These are phyloP conservation scores for Salvia miltiorrhiza DNA, from an alignment of 257 asterid genomes.

Conservation along the genomic window DNA sequence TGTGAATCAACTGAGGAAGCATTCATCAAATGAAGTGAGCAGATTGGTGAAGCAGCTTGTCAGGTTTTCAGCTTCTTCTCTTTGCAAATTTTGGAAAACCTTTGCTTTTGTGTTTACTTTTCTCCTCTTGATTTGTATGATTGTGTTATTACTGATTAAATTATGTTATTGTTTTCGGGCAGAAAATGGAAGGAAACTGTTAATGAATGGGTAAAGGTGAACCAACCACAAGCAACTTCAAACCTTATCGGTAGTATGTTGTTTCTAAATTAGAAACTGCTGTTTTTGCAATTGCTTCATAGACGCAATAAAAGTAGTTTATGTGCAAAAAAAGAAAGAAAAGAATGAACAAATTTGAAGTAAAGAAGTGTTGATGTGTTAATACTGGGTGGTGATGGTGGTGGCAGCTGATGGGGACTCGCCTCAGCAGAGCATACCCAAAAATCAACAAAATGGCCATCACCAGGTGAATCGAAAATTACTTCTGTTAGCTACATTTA, in stretches of 20 bases:
- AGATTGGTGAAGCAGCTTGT: conserved; percentile 85
- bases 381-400: conserved; percentile 46
- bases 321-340: not conserved
- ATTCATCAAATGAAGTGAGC: conserved; percentile 71
- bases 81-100: not conserved
- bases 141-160: not conserved
- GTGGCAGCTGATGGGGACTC: conserved; percentile 92
- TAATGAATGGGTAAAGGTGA: conserved; percentile 85
- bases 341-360: conserved; percentile 17
- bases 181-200: conserved; percentile 96
- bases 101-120: no score
- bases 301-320: conserved; percentile 9
- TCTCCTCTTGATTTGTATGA: not conserved
- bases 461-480: conserved; percentile 64
- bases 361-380: conserved; percentile 23
- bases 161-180: conserved; percentile 13
- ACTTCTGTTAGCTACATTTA: conserved; percentile 16
- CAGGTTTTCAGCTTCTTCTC: conserved; percentile 45
- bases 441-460: conserved; percentile 66
- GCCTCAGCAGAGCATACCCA: conserved; percentile 70
- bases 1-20: conserved; percentile 84
- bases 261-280: conserved; percentile 6
- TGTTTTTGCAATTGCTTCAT: not conserved
- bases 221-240: conserved; percentile 54
- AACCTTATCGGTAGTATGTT: conserved; percentile 51